A percentile compares a stretch with the other conserved stretches of the same genome.
phyloP scores from a whole-genome alignment of 2,329 filamentous ascomycete species.

The Fusarium irregulare region DNA sequence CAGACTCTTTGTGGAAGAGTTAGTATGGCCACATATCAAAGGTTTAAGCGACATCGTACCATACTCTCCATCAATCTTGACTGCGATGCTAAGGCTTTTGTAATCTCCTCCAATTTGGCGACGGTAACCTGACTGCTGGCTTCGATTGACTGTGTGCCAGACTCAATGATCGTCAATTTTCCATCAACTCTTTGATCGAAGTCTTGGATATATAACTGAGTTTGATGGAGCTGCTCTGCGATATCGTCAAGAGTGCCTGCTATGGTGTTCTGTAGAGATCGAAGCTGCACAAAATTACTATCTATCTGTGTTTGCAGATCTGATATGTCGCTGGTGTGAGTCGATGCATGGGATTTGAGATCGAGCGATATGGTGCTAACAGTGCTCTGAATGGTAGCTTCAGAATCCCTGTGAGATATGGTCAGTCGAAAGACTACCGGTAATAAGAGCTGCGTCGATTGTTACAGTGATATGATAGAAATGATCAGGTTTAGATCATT shows the following conservation, averaged over 20 bases:
- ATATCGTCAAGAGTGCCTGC: fast-evolving
- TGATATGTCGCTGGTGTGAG: fast-evolving
- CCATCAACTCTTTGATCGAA: not conserved
- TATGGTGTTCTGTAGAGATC: not conserved
- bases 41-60: not conserved
- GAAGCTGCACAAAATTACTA: not conserved
- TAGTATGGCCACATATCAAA: fast-evolving
- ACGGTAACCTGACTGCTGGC: fast-evolving
- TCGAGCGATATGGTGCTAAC: not conserved
- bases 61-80: not conserved
- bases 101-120: not conserved
- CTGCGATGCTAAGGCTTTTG: not conserved
- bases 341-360: fast-evolving
- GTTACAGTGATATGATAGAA: not conserved
- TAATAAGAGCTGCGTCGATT: fast-evolving
- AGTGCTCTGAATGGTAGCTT: fast-evolving
- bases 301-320: not conserved
- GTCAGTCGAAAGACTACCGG: not conserved
- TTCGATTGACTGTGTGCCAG: not conserved
- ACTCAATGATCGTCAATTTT: not conserved
- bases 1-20: fast-evolving
- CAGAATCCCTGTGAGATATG: not conserved
- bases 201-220: not conserved
- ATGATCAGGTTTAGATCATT: not conserved
- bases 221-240: not conserved